Conservation (phyloP, 2,329 filamentous ascomycete species). For the Nemania sp. region DNA sequence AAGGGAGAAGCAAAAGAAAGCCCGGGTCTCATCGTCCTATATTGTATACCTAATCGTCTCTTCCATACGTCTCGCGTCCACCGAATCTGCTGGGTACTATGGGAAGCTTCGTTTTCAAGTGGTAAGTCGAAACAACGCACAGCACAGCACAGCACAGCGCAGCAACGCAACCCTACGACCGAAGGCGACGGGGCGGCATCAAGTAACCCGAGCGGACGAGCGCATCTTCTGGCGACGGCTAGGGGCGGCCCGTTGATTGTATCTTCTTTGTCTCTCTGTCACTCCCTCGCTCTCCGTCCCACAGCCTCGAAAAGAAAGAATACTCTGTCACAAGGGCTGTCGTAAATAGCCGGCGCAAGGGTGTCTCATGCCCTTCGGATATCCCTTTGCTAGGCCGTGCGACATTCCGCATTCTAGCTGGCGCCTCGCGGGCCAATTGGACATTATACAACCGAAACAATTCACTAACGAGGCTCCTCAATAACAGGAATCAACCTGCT, state of each 20-base stretch:
- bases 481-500: slow-evolving; percentile 81
- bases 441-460: slow-evolving; percentile 11
- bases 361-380: slow-evolving; percentile 3
- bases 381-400: slow-evolving; percentile 21
- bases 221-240: slow-evolving; percentile 6
- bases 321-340: background rate
- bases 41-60: slow-evolving; percentile 16
- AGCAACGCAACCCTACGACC: slow-evolving; percentile 5
- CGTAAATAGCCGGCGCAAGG: slow-evolving; percentile 15
- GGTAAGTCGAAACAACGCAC: slow-evolving; percentile 66
- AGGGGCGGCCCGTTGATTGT: slow-evolving; percentile 6
- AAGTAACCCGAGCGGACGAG: slow-evolving; percentile 2
- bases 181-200: slow-evolving; percentile 9
- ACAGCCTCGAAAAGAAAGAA: background rate
- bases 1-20: slow-evolving; percentile 20
- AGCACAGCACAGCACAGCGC: no score
- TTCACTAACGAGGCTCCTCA: slow-evolving; percentile 38
- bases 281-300: slow-evolving; percentile 1
- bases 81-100: slow-evolving; percentile 56
- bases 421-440: background rate
- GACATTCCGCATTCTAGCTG: slow-evolving; percentile 6
- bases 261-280: slow-evolving; percentile 6
- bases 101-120: slow-evolving; percentile 78
- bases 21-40: slow-evolving; percentile 4
- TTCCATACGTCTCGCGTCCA: background rate